These are phyloP conservation scores for Malus hybrid DNA, from an alignment of 331 rosid genomes.

Conservation along the genomic window DNA sequence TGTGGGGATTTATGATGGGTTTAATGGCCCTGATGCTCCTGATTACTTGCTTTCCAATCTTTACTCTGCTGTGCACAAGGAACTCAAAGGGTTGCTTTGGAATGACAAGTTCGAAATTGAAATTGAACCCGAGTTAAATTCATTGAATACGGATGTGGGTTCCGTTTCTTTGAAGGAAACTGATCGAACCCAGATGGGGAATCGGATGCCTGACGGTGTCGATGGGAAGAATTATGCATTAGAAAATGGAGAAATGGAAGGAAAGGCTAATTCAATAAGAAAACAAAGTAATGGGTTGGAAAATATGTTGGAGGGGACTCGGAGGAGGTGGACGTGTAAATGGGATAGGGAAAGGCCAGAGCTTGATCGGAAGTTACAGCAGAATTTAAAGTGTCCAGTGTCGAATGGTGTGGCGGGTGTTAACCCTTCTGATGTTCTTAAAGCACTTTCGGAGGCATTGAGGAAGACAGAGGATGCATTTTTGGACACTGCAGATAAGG, in stretches of 20 bases:
- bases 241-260: slow-evolving; percentile 5
- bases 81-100: slow-evolving; percentile 45
- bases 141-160: slow-evolving; percentile 4
- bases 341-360: slow-evolving; percentile 28
- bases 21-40: slow-evolving; percentile 91
- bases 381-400: not conserved
- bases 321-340: slow-evolving; percentile 26
- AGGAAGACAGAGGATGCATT: slow-evolving; percentile 56
- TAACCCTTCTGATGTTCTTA: slow-evolving; percentile 40
- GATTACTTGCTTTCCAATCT: slow-evolving; percentile 66
- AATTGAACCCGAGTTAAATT: not conserved
- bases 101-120: slow-evolving; percentile 21
- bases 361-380: slow-evolving; percentile 8
- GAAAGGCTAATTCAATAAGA: not conserved
- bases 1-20: slow-evolving; percentile 89
- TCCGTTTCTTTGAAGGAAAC: not conserved
- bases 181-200: slow-evolving; percentile 2
- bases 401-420: slow-evolving; percentile 12
- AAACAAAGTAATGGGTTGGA: slow-evolving; percentile 6
- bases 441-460: slow-evolving; percentile 58
- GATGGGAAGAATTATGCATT: not conserved
- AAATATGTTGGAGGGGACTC: slow-evolving; percentile 17
- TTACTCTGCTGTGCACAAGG: slow-evolving; percentile 42
- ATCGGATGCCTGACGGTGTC: not conserved
- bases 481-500: slow-evolving; percentile 40